Evolutionary conservation across 331 rosid genomes (phyloP), one percentile per base, ranked within the genome.

Genomic region (Erythrophleum ivorense): DNA sequence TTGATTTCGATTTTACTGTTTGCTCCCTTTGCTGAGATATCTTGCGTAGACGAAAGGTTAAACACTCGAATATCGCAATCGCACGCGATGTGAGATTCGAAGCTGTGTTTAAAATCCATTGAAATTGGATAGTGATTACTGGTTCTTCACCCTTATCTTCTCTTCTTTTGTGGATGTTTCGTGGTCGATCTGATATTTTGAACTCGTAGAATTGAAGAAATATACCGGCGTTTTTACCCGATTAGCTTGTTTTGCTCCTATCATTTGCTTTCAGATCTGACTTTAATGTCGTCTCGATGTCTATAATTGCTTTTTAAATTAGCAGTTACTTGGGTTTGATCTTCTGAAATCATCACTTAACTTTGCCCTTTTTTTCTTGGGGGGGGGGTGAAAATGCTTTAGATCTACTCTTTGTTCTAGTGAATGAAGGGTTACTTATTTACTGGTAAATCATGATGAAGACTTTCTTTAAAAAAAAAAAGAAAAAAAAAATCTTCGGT

Each of bases 221-320:
- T 83, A 9, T 41, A 48, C 68, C 8, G 18, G 59, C 4, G 4
- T 19, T 55, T 11, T 31, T 78, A 46, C 9, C 33, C 41, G 40
- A 12, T 63, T 6, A 15, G 52, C 52, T 4, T 38, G 53, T 76
- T 58, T 36, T 55, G 13, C 53, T 52, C 67, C 33, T 57, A 41
- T 62, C 74, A 3, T 46, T 58, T 72, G 71, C 80, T 78, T 65
- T 38, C 33, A 74, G 86, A 84, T 84, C 83, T 79, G 80, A 48
- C 54, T 73, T 45, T 36, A 11, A 2, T 55, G 34, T 69, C 18
- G 2, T 57, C 36, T 52, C 21, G 10, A 65, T 77, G 24, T 59
- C 49, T 41, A 59, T 33, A 46, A 21, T 66, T 53, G 49, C 55
- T 43, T 73, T 67, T 14, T 48, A 43, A 36, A 33, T 53, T 21